Evolutionary conservation across 2,329 filamentous ascomycete species (phyloP).

Genomic region (Paramyrothecium roridum): DNA sequence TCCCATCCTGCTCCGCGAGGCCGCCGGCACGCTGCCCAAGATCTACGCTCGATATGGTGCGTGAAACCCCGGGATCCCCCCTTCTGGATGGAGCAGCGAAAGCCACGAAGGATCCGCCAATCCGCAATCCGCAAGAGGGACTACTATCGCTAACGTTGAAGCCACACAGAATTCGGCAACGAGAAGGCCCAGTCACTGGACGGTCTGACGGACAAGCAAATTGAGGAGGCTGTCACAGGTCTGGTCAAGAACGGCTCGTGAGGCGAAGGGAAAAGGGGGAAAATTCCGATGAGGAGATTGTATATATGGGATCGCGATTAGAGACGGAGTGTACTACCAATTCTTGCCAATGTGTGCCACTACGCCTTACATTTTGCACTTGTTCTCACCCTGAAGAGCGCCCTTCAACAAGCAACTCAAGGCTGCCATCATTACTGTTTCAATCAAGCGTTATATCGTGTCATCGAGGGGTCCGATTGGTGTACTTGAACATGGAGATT

Average conservation of each 20-base stretch:
- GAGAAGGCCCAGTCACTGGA: slow-evolving; percentile 58
- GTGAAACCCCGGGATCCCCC: slow-evolving; percentile 7
- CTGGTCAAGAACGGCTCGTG: slow-evolving; percentile 41
- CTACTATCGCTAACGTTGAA: slow-evolving; percentile 9
- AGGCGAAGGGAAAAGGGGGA: too few relatives aligned
- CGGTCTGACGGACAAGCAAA: slow-evolving; percentile 58
- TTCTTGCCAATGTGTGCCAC: not conserved
- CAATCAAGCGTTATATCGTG: too few relatives aligned
- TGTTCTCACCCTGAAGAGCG: not conserved
- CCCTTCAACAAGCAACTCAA: not conserved
- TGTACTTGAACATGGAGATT: too few relatives aligned
- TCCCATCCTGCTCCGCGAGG: slow-evolving; percentile 94
- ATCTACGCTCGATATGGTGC: slow-evolving; percentile 91
- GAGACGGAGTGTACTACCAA: slow-evolving; percentile 15
- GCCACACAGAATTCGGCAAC: slow-evolving; percentile 45
- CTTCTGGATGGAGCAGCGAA: not conserved
- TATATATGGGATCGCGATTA: slow-evolving; percentile 13
- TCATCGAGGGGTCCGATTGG: too few relatives aligned
- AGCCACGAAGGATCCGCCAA: not conserved
- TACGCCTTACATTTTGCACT: not conserved
- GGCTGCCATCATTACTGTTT: too few relatives aligned
- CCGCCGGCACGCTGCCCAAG: slow-evolving; percentile 75
- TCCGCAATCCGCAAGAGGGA: not conserved
- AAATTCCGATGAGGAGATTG: not conserved
- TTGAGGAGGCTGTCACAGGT: slow-evolving; percentile 54